Base-by-base conservation (phyloP, 257 asterid genomes). In the Solanum etuberosum region DNA sequence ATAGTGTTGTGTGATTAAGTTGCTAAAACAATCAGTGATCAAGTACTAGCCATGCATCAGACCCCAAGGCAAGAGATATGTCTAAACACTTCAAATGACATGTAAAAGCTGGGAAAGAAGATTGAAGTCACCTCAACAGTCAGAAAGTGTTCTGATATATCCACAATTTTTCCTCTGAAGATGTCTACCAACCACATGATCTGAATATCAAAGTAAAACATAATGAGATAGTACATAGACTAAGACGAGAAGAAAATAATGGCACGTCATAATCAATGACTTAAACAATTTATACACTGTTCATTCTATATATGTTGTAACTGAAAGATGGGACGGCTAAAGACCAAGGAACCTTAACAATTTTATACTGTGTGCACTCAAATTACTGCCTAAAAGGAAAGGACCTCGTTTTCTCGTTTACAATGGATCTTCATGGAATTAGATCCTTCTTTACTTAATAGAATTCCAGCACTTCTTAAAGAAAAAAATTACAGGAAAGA, bases 81-180 rank as follows among this genome's bases (percentile, higher is more conserved):
- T 87, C 80, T 35, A 20, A 78, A 38, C 77, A 70, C 42, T 46
- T 74, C 83, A 87, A 80, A 86, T 86, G 88, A 86, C 89, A 40
- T 87, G 74, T 35, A 86, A 84, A 35, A 86, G 43, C 68, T 68
- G 37, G 38, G 61, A 85, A 86, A 70, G 86, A 85, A 89, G 65
- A 84, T 35, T 35, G 74, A 81, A 15, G 84, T 88, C 88, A 94
- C 98, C 98, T 95, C 96, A 57, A 95, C 86, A 67, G 98, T 95
- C 93, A 93, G 86, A 90, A 90, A 93, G 81, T 93, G 91, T 83
- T 93, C 98, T 67, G 98, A 93, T 90, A 68, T 93, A 92, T 95
- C 98, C 93, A 95, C 98, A 35, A 94, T 83, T 51, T 90, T 95
- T 76, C 91, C 98, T 90, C 98, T 92, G 95, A 95, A 95, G 91